Evolutionary conservation across 2,329 filamentous ascomycete species (phyloP), one percentile per base, ranked within the genome.

Genomic region (Aspergillus thermomutatus): DNA sequence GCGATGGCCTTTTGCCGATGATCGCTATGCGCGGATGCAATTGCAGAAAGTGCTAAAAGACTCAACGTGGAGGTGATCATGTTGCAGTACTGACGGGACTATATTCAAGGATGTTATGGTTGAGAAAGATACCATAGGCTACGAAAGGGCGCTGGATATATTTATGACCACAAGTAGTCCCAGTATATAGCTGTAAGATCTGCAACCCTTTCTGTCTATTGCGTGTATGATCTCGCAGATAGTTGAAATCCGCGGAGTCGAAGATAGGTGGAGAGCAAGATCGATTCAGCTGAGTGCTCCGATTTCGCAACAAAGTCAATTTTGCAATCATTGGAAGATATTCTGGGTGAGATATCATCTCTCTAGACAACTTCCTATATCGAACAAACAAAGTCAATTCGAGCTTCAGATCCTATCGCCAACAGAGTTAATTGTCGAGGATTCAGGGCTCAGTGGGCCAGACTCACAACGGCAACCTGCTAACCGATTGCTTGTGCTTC

Each of bases 11-110:
- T 80, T 70, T 91, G 87, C 48, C 79, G 68, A 46, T 83, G 77
- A 54, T 78, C 78, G 50, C 80, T 82, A 66, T 91, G 89, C 53
- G 85, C 86, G 54, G 80, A 71, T 25, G 77, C 84, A 52, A 80
- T 65, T 47, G 82, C 80, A 28, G 79, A 80, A 49, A 82, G 74
- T 57, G 77, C 71, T 19, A 68, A 57, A 17, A 71, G 41, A 21
- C 50, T 59, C 3, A 60, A 28, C 3, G 57, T 40, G 2, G 60
- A 59, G 27, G 59, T 25, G 34, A 69, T 59, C 67, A 69, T 70
- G 49, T 23, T 51, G 49, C 17, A 1, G 8, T 25, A 19, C 14
- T n/a, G 10, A 4, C 3, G 21, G 25, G 31, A 11, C 11, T 48
- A 9, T 23, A 19, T 19, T 37, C 7, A 6, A n/a, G 3, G 27